A percentile compares a stretch with the other conserved stretches of the same genome.
Evolutionary conservation across 768 basidiomycete genomes (phyloP).

Genomic region (Russula lepida): DNA sequence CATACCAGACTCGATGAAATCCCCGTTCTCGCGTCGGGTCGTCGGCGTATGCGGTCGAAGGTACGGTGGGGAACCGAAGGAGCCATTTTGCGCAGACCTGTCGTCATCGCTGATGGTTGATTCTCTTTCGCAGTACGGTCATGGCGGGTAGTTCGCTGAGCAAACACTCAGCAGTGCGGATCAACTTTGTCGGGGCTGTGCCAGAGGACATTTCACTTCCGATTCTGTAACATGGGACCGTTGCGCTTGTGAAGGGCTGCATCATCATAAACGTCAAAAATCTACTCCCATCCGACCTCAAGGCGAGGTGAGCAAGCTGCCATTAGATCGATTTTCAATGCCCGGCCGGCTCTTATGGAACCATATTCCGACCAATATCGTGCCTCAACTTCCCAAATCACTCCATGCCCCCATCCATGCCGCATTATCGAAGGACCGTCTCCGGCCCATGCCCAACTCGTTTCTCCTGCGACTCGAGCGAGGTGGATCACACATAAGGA

Average conservation of each 20-base stretch:
- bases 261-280: too few species aligned
- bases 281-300: slow-evolving; percentile 76
- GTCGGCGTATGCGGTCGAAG: slow-evolving; percentile 54
- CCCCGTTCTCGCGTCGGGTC: slow-evolving; percentile 41
- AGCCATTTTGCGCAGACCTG: slow-evolving; percentile 58
- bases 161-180: slow-evolving; percentile 52
- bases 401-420: slow-evolving; percentile 56
- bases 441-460: slow-evolving; percentile 92
- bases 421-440: slow-evolving; percentile 70
- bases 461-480: slow-evolving; percentile 84
- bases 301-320: slow-evolving; percentile 33
- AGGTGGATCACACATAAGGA: slow-evolving; percentile 39
- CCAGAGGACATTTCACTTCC: slow-evolving; percentile 70
- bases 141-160: slow-evolving; percentile 38
- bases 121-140: slow-evolving; percentile 77
- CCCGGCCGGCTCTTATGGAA: slow-evolving; percentile 30
- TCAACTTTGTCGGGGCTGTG: slow-evolving; percentile 80
- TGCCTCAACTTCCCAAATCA: slow-evolving; percentile 71
- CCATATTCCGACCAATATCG: slow-evolving; percentile 62
- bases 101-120: slow-evolving; percentile 89
- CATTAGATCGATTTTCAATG: neutral
- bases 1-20: slow-evolving; percentile 65
- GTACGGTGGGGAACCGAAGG: slow-evolving; percentile 34
- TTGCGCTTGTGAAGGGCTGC: slow-evolving; percentile 70
- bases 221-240: slow-evolving; percentile 73